Conservation (phyloP, 306 rosid genomes). For the Cucurbita ficifolia region DNA sequence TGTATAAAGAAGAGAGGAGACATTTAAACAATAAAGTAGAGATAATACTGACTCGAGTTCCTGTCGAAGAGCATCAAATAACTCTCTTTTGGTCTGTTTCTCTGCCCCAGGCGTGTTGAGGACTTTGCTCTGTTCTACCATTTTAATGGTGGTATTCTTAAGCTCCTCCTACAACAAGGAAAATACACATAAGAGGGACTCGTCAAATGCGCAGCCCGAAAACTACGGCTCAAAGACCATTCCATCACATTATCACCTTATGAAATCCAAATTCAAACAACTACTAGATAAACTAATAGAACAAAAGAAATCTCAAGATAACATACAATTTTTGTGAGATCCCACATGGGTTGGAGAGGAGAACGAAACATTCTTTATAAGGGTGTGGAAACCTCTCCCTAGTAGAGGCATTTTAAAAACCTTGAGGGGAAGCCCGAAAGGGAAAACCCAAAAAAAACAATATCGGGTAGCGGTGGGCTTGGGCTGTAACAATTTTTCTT, state of each 20-base stretch:
- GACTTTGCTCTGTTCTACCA: conserved; percentile 94
- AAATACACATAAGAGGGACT: background rate
- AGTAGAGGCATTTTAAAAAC: too few relatives aligned
- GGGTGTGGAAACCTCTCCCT: too few relatives aligned
- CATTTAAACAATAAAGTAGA: background rate
- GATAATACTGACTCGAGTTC: conserved; percentile 63
- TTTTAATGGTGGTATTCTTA: conserved; percentile 64
- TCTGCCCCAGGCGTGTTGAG: conserved; percentile 90
- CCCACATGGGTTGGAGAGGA: too few relatives aligned
- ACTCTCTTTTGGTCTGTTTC: conserved; percentile 88
- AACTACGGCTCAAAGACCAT: background rate
- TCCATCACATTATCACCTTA: background rate
- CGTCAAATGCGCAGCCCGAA: background rate
- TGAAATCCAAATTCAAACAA: background rate
- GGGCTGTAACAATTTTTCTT: background rate
- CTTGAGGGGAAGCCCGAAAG: too few relatives aligned
- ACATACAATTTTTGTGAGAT: too few relatives aligned
- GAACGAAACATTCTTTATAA: too few relatives aligned
- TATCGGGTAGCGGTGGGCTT: too few relatives aligned
- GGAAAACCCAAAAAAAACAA: too few relatives aligned
- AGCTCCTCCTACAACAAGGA: conserved; percentile 57
- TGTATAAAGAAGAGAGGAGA: background rate
- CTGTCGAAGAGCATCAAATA: conserved; percentile 71
- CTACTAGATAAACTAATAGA: background rate
- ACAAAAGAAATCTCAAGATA: background rate